A percentile compares a stretch with the other conserved stretches of the same genome.
phyloP scores from a whole-genome alignment of 176 grass and related monocot genomes.

The Triticum monococcum region DNA sequence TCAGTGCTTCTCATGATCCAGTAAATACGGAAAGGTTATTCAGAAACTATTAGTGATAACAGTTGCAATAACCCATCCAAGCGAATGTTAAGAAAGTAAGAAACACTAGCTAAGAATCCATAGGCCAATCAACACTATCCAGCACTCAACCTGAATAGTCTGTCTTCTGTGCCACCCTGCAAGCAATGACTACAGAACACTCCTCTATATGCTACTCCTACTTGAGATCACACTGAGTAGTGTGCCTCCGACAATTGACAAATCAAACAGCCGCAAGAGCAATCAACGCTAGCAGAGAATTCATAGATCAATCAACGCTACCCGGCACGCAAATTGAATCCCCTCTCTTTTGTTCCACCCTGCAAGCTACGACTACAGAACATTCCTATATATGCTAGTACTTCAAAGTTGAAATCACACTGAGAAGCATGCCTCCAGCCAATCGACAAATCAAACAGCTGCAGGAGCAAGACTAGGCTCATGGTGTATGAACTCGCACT shows the following conservation, averaged over 20 bases:
- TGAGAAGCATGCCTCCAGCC: neutral
- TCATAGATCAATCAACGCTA: no score
- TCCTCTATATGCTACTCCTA: neutral
- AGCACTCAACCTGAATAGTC: neutral
- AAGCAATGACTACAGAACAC: neutral
- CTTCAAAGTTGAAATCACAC: no score
- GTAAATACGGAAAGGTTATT: neutral
- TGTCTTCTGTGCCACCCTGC: neutral
- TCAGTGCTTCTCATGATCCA: neutral
- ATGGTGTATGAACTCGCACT: neutral
- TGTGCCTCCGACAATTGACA: neutral
- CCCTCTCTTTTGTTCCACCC: no score
- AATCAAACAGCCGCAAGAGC: neutral
- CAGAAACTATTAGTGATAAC: neutral
- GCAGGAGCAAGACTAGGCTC: neutral
- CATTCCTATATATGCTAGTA: neutral
- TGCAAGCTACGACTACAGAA: neutral
- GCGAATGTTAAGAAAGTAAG: neutral
- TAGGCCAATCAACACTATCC: neutral
- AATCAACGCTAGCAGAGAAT: no score
- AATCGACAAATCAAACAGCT: neutral
- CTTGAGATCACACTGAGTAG: neutral
- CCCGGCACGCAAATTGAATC: no score
- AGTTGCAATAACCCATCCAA: neutral
- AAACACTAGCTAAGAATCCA: neutral